Base-by-base conservation (phyloP, 495 filamentous ascomycete genomes). In the Rhizodiscina lignyota region DNA sequence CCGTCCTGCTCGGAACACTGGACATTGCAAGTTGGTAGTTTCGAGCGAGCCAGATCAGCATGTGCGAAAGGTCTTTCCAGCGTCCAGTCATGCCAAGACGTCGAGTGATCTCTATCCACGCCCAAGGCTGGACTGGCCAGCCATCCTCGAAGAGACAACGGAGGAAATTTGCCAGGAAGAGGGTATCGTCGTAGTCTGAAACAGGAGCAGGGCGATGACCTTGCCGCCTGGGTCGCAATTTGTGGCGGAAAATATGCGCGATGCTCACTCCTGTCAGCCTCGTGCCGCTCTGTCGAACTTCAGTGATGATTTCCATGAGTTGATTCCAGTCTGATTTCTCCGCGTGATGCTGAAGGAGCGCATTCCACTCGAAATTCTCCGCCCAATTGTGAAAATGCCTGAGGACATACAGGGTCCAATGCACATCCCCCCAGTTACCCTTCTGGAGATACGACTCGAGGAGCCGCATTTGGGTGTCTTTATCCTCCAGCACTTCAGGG, bases 401-500 rank as follows among this genome's bases (percentile, higher is more conserved):
- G 11, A 77, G 51, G 21, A 74, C 52, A 0, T 59, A 62, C 17
- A 74, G 42, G 1, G 68, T 72, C 33, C 68, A 43, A 36, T 69
- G 62, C 35, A 71, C 67, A 36, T 65, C 59, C 11, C 50, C 55
- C 58, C 55, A 64, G 31, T 78, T 67, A 18, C 54, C 50, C 21
- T 48, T 39, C 23, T 59, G 47, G 19, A 73, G 59, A 43, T 70
- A 70, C 11, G 55, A 57, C 2, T 55, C 32, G 5, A 80, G 53
- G 5, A 79, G 52, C 4, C 51, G 52, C 43, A 74, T 66, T 45
- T 81, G 79, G 2, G 73, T 43, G 1, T 56, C 27, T 0, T 32
- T 31, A 50, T 92, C 73, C 36, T 83, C 79, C 18, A 80, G 69
- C 3, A 68, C 61, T 39, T 84, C 79, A 0, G 79, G 79, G 51